Conservation (phyloP, 148 eudicot species). For the Persicaria maculosa region DNA sequence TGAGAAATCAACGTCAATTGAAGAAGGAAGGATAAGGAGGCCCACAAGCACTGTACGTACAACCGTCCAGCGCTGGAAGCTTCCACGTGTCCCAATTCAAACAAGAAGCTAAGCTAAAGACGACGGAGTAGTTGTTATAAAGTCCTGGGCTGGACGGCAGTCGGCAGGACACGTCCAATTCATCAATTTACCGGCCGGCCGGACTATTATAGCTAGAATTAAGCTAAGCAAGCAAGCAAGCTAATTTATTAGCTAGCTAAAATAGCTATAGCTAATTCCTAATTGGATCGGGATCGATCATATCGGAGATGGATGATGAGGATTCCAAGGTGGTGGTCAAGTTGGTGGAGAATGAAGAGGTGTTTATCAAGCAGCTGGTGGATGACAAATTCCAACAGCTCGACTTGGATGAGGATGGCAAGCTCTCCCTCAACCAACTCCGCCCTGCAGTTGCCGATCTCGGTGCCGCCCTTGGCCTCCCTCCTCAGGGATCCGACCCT, state of each 20-base stretch:
- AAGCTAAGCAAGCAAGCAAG: too few relatives aligned
- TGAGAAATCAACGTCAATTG: not conserved
- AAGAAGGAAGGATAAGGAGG: too few relatives aligned
- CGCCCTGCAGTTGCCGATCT: conserved; percentile 79
- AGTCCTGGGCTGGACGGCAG: too few relatives aligned
- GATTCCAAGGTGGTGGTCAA: conserved; percentile 43
- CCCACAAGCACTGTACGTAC: not conserved
- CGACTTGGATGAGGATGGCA: conserved; percentile 62
- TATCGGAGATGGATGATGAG: conserved; percentile 17
- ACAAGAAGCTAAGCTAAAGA: too few relatives aligned
- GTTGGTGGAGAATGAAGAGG: conserved; percentile 70
- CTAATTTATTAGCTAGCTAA: too few relatives aligned
- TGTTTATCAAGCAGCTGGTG: conserved; percentile 34
- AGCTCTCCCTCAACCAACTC: conserved; percentile 65
- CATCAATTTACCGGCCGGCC: too few relatives aligned
- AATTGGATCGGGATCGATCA: not conserved
- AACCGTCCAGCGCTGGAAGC: not conserved
- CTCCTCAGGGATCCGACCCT: conserved; percentile 53
- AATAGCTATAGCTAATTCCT: too few relatives aligned
- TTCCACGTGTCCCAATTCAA: not conserved
- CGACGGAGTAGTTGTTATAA: too few relatives aligned
- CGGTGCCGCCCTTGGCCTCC: conserved; percentile 83
- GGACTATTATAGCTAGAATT: too few relatives aligned
- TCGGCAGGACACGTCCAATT: too few relatives aligned
- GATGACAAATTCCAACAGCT: conserved; percentile 71